phyloP scores from a whole-genome alignment of 2,329 filamentous ascomycete species.

The Lasiodiplodia hormozganensis region DNA sequence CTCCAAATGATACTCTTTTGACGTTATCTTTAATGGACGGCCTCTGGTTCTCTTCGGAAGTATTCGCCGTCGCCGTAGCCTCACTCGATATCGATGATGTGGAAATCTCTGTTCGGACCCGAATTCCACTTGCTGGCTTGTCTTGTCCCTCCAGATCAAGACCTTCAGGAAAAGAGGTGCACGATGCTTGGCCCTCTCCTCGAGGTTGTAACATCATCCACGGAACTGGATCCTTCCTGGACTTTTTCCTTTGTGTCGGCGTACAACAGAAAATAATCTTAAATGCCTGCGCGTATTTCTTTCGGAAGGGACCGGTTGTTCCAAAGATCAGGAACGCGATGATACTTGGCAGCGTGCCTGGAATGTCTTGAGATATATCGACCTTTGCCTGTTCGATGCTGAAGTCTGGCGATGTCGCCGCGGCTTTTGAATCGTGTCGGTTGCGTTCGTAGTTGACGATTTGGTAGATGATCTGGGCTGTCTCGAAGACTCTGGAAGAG shows the following conservation, averaged over 20 bases:
- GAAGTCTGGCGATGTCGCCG: conserved; percentile 11
- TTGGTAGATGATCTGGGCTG: conserved; percentile 21
- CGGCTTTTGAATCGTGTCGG: neutral
- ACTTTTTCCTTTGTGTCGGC: neutral
- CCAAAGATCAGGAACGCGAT: conserved; percentile 26
- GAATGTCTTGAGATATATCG: conserved; percentile 15
- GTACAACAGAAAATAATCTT: neutral
- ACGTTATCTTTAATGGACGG: neutral
- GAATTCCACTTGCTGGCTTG: neutral
- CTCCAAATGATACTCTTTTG: conserved; percentile 15
- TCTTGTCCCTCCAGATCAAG: neutral
- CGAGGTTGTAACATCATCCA: conserved; percentile 22
- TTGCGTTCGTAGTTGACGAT: conserved; percentile 25
- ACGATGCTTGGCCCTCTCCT: neutral
- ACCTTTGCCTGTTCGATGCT: conserved; percentile 19
- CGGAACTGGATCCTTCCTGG: neutral
- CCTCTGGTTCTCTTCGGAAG: neutral
- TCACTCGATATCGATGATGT: conserved; percentile 12
- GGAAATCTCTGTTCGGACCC: conserved; percentile 11
- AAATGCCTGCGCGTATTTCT: conserved; percentile 3
- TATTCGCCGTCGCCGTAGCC: neutral
- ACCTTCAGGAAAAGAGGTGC: conserved; percentile 4
- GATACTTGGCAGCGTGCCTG: conserved; percentile 15
- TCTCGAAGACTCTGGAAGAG: conserved; percentile 19
- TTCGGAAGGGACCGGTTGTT: conserved; percentile 17